These are phyloP conservation scores for Schizophyllum amplum DNA, from an alignment of 1,284 basidiomycete genomes.

Conservation along the genomic window DNA sequence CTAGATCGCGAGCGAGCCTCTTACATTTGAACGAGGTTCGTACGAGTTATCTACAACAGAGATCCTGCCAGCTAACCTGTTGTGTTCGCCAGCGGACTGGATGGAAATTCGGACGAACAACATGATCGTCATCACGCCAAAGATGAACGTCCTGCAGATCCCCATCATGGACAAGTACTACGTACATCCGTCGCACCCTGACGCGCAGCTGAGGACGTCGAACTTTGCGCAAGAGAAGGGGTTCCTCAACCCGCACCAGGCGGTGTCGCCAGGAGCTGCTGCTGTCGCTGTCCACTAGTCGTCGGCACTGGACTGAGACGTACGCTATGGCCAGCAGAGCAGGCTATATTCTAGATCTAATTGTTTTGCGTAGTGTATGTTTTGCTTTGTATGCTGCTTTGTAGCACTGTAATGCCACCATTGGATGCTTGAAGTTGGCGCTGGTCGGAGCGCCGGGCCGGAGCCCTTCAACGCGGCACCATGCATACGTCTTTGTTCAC, in stretches of 20 bases:
- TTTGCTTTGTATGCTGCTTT: background rate
- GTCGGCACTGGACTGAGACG: background rate
- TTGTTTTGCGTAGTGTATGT: background rate
- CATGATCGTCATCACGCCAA: constrained; percentile 85
- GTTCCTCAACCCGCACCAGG: constrained; percentile 46
- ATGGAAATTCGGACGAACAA: constrained; percentile 96
- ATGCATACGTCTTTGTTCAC: background rate
- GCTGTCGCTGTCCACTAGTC: background rate
- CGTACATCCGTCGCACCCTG: constrained; percentile 71
- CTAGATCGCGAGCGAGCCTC: constrained; percentile 82
- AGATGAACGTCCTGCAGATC: constrained; percentile 92
- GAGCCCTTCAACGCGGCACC: too few species aligned
- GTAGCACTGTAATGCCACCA: background rate
- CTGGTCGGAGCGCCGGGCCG: background rate
- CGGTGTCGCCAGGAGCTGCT: too few species aligned
- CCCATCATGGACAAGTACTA: constrained; percentile 92
- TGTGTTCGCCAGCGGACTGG: constrained; percentile 63
- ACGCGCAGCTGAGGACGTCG: constrained; percentile 49
- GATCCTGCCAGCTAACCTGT: constrained; percentile 6
- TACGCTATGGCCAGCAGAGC: too few species aligned
- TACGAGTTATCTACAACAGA: constrained; percentile 4
- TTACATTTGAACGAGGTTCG: constrained; percentile 89
- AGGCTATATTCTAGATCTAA: background rate
- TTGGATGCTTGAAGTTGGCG: background rate
- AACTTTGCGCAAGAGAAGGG: constrained; percentile 74